Base-by-base conservation (phyloP, 257 asterid genomes). In the Ilex aquifolium region DNA sequence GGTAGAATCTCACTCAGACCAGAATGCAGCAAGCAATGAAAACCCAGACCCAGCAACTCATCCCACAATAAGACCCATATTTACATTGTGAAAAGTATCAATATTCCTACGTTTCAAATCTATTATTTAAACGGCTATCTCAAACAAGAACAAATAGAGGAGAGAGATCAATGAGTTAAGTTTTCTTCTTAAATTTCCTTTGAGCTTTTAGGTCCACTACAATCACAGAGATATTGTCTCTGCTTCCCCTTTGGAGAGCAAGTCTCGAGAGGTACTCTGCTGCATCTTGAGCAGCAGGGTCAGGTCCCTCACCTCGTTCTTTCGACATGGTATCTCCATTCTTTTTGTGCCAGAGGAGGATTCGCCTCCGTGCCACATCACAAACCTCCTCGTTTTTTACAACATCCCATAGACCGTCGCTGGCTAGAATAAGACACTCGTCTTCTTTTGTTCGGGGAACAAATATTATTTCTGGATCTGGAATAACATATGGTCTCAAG, bases 371-470 rank as follows among this genome's bases (percentile, higher is more conserved):
- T 2, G 83, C 86, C 59, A 80, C 42, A 59, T 74, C 86, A 56
- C 86, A 80, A 56, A 76, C 86, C 75, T 80, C 83, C 29, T 77
- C 79, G 7, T 80, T 80, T 13, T 77, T 65, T 65, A 80, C 65
- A 4, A 77, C 85, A 17, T 80, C 85, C 83, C 85, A 80, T 17
- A 80, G 71, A 12, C 85, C 85, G 31, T 80, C 85, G 27, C 83
- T 80, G 10, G 80, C 85, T 15, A 80, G 66, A n/a, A 80, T 71
- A 21, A 80, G 80, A 62, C 85, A 80, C 63, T 80, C 85, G 6
- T 80, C 85, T 61, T 74, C 85, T 66, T 67, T 80, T n/a, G 76
- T 61, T 32, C 85, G 80, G 12, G 80, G 69, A 17, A 71, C 21
- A 11, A 71, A 71, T 71, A 56, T 80, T 54, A 77, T 17, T 53